A percentile compares a stretch with the other conserved stretches of the same genome.
Evolutionary conservation across 495 filamentous ascomycete genomes (phyloP).

Genomic region (Letharia lupina): DNA sequence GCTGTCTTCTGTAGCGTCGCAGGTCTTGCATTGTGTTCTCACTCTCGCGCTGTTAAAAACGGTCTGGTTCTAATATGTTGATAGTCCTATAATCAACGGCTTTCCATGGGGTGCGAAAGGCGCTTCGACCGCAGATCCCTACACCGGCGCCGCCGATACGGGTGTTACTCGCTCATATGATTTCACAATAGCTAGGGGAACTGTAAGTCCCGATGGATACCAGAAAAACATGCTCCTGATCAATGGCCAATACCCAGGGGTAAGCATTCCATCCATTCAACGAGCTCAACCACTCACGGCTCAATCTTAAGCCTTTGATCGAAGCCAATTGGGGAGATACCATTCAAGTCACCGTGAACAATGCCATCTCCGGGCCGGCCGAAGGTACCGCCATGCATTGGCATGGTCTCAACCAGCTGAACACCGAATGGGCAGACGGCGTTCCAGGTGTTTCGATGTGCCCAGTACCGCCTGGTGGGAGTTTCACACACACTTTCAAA

Average conservation of each 20-base stretch:
- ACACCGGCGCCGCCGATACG: slow-evolving; percentile 28
- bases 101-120: slow-evolving; percentile 21
- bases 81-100: slow-evolving; percentile 17
- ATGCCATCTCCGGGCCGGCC: slow-evolving; percentile 32
- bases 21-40: background rate
- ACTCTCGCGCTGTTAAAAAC: background rate
- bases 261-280: background rate
- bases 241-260: slow-evolving; percentile 29
- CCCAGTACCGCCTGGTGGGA: slow-evolving; percentile 40
- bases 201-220: slow-evolving; percentile 43
- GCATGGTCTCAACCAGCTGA: slow-evolving; percentile 40
- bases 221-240: slow-evolving; percentile 34
- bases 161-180: slow-evolving; percentile 32
- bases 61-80: background rate
- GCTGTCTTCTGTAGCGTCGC: background rate
- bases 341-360: slow-evolving; percentile 49
- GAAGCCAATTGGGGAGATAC: slow-evolving; percentile 54
- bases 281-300: background rate
- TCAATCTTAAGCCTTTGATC: slow-evolving; percentile 41
- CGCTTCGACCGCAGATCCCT: slow-evolving; percentile 27
- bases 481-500: slow-evolving; percentile 32
- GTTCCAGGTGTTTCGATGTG: slow-evolving; percentile 42
- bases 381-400: slow-evolving; percentile 42
- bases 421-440: slow-evolving; percentile 38
- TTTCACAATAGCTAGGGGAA: slow-evolving; percentile 30